Base-by-base conservation (phyloP, 805 yeast species). In the Ogataea wickerhamii region DNA sequence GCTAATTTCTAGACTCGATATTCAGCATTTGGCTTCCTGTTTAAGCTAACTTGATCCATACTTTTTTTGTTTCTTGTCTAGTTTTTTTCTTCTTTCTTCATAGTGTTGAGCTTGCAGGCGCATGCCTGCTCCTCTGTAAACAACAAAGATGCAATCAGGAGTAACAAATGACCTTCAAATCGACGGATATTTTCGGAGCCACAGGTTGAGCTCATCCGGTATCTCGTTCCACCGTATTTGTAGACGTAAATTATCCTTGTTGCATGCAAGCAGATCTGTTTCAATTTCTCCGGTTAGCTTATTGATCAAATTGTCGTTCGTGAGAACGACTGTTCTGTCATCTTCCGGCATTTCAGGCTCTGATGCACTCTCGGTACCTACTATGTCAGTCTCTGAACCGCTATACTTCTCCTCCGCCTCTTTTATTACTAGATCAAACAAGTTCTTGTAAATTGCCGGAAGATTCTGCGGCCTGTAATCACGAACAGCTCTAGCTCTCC, bases 381-480 rank as follows among this genome's bases (percentile, higher is more conserved):
- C n/a, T n/a, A n/a, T n/a, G n/a, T n/a, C n/a, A n/a, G n/a, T n/a
- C n/a, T n/a, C n/a, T n/a, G n/a, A n/a, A 12, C 25, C 12, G 25
- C 25, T 22, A 12, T 8, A 8, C 12, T 8, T 12, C 12, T 28
- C 33, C 17, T 35, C 38, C 8, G 32, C 41, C 22, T 38, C 26
- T 5, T 19, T 34, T 18, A 24, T 23, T 10, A 42, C 41, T 14
- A 40, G 22, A 1, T 44, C 37, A 19, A 53, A 36, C 20, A 55
- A 38, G 5, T 45, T 31, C 27, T 45, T 54, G 47, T 66, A 68
- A 7, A 46, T 22, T 4, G 34, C 36, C 0, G 78, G 78, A 22
- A 74, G 38, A 44, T 74, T 71, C 1, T 32, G 36, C 0, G 82
- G 82, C 1, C 56, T 40, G 45, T 76, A 75, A 45, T 69, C 73